Evolutionary conservation across 129 eudicot genomes (phyloP), one percentile per base, ranked within the genome.

Genomic region (Sambucus nigra): DNA sequence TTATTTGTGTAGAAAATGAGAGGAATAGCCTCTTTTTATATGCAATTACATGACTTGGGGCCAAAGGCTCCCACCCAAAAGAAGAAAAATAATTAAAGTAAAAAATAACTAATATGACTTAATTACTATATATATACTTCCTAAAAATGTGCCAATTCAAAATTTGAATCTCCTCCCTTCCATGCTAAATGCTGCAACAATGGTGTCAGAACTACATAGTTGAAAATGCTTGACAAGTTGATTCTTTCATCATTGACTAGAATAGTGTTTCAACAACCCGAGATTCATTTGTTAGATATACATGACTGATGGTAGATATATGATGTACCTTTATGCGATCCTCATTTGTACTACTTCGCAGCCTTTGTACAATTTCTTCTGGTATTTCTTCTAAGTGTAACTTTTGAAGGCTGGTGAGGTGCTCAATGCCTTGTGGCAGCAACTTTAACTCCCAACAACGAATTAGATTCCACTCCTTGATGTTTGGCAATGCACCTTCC

Each of bases 311-410:
- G 8, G 75, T 58, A 15, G 47, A 51, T 53, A 77, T 63, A 48
- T 64, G 73, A 19, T 1, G 63, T 45, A 71, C 73, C 60, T 67
- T 79, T 28, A 61, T 57, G 25, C 20, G 42, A 28, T 73, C 74
- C 45, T 69, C 47, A 25, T 57, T 57, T 25, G 24, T 23, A 22
- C 54, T 42, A 45, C 53, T 21, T 40, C 39, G 67, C 38, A 74
- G 58, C 48, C 61, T 55, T 26, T 64, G 70, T 57, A 74, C 54
- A 14, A 80, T 16, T 51, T 67, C 65, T 46, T 38, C 57, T 15
- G 87, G 76, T 74, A 76, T 76, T 65, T 72, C 82, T 63, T 75
- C 74, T 51, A 80, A 59, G 46, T 80, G 70, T 17, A 72, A 48
- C 44, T 64, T 75, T 44, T 76, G 71, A 29, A 80, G 76, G 65